Base-by-base conservation (phyloP, 192 early-diverging fungal genomes). In the Entophlyctis luteolus region DNA sequence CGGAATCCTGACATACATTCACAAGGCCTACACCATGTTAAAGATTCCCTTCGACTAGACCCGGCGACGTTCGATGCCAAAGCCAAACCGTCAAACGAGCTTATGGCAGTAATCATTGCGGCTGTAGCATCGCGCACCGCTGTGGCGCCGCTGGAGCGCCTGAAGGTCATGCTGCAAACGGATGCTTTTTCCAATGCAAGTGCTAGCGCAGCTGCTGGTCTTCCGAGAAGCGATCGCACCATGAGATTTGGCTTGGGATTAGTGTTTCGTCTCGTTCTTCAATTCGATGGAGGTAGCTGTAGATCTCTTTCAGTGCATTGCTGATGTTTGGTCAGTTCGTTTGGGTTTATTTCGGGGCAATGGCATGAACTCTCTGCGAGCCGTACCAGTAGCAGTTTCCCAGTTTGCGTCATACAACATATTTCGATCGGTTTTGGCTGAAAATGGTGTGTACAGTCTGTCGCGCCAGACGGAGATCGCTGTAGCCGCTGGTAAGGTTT, bases 371-470 rank as follows among this genome's bases (percentile, higher is more conserved):
- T 87, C 91, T 39, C 82, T 94, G 77, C 88, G 92, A 74, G 91
- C 91, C 83, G 91, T 94, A 78, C 91, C 91, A 55, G 91, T 90
- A 23, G 89, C 92, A 75, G 91, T 90, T 5, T 75, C 91, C 89
- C 74, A 87, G 88, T 67, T 93, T 91, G 72, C 82, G 81, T 71
- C 83, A 83, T 75, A 88, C 38, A 36, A 42, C 20, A 27, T 59
- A 4, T 59, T 59, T 27, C 16, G 5, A 4, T 5, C 10, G 5
- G 3, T 36, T 10, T 23, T 59, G 20, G 20, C 14, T 18, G 57
- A 59, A 4, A 20, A 37, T 20, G 14, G 45, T 16, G 12, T 39
- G 57, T 8, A 42, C 37, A 42, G 10, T 10, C 23, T 59, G 4
- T 6, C 57, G 14, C 57, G 16, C 16, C 57, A 25, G 29, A 20